phyloP scores from a whole-genome alignment of 2,329 filamentous ascomycete genomes.

The Ceratocystis ficicola region DNA sequence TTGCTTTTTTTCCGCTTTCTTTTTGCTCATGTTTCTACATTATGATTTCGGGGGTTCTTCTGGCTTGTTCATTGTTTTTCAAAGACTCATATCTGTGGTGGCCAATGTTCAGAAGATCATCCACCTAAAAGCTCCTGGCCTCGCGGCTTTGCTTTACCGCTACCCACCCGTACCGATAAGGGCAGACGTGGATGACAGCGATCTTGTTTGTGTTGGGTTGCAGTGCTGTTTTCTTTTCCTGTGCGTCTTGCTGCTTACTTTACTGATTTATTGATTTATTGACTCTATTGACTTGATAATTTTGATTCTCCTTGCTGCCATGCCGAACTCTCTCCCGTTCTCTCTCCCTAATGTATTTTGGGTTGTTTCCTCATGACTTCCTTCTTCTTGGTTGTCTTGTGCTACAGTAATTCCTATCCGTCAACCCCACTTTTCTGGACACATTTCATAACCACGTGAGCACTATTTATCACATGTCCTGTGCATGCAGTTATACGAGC shows the following conservation, averaged over 20 bases:
- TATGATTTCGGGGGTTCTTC: constrained; percentile 24
- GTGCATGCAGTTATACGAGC: too few relatives aligned
- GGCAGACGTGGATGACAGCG: neutral
- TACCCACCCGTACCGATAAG: neutral
- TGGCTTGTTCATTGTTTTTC: constrained; percentile 23
- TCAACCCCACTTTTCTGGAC: too few relatives aligned
- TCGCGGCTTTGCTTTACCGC: constrained; percentile 11
- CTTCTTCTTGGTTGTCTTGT: too few relatives aligned
- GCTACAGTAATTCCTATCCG: too few relatives aligned
- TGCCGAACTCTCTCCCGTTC: neutral
- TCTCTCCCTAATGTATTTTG: too few relatives aligned
- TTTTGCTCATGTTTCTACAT: constrained; percentile 24
- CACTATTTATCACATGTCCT: too few relatives aligned
- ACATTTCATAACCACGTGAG: too few relatives aligned
- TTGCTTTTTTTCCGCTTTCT: constrained; percentile 25
- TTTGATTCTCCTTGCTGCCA: neutral
- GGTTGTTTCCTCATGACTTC: too few relatives aligned
- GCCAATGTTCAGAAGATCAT: constrained; percentile 20
- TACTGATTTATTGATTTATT: neutral
- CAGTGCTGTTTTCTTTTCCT: neutral
- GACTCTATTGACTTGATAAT: neutral
- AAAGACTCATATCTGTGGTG: constrained; percentile 20
- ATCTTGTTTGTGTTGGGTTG: neutral
- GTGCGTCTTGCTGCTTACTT: neutral
- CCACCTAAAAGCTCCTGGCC: constrained; percentile 19